These are phyloP conservation scores for Plasmodium gonderi DNA, from an alignment of 169 alveolate genomes.

Conservation along the genomic window DNA sequence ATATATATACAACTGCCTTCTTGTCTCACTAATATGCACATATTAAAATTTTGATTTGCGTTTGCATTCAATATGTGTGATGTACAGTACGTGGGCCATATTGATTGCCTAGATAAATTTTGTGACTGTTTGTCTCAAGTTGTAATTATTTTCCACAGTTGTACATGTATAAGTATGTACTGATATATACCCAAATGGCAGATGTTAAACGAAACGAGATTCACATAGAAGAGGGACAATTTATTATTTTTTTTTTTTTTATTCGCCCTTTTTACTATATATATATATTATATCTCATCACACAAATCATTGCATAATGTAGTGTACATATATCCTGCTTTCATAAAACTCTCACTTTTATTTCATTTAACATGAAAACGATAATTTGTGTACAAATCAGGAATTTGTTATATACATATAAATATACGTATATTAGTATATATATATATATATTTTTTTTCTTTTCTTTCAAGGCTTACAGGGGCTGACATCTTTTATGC, in stretches of 20 bases:
- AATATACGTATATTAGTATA: neutral
- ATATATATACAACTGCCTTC: neutral
- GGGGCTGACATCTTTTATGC: slow-evolving; percentile 67
- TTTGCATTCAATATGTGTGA: too few species aligned
- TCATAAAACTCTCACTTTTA: slow-evolving; percentile 10
- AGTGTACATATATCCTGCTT: neutral
- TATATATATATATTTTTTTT: neutral
- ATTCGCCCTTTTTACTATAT: neutral
- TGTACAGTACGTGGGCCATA: too few species aligned
- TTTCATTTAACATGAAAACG: slow-evolving; percentile 8
- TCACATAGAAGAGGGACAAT: too few species aligned
- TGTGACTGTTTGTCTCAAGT: neutral
- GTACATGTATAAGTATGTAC: neutral
- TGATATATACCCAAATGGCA: neutral
- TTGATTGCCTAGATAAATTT: neutral
- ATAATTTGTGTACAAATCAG: neutral
- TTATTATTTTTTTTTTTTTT: too few species aligned
- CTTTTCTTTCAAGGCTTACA: slow-evolving; percentile 23
- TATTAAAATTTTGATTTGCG: neutral
- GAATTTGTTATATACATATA: neutral
- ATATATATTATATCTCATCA: neutral
- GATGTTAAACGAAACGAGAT: neutral
- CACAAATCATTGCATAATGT: neutral
- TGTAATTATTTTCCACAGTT: neutral
- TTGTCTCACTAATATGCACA: slow-evolving; percentile 28